Base-by-base conservation (phyloP, 176 grass and related monocot species). In the Triticum aestivum region DNA sequence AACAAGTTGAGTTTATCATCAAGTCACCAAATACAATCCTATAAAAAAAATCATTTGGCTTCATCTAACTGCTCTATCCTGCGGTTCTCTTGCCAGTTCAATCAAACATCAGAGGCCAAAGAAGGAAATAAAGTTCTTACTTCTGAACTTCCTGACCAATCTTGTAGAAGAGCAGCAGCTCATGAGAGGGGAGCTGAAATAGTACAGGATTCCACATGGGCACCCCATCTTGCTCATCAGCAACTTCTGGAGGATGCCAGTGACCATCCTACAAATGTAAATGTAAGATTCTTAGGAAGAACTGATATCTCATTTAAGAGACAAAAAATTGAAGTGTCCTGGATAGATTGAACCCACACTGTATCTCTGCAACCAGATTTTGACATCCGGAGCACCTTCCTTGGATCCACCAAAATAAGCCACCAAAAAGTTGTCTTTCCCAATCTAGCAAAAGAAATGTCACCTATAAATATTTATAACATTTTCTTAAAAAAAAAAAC, bases 171-270 rank as follows among this genome's bases (percentile, higher is more conserved):
- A 98, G 92, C 73, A 98, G 90, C 38, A 96, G 80, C 88, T 98
- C 97, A n/a, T 42, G 77, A 11, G 93, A 94, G 42, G 97, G 94
- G 21, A 98, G 97, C 85, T 92, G 97, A 89, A 98, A 98, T 51
- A 98, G 64, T 71, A 96, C 94, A 9, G 97, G 97, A 76, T 98
- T 98, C 97, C 97, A 98, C 97, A 98, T 91, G 5, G 97, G 88
- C 44, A 98, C 92, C 65, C 90, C 83, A 27, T 70, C 72, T 82
- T 98, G 80, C 91, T 98, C 90, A 89, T 98, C 97, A 27, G 79
- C 87, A 66, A 96, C 74, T 80, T 84, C 21, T 54, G 92, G 96
- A 90, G 80, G 84, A 74, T 88, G 83, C 96, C 96, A 98, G 49
- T 13, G 82, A 27, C 90, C 93, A 75, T 94, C 93, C 96, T 95